Percentiles rank a stretch among this genome's conserved stretches.
Conservation (phyloP, 805 yeast species). For the Spathaspora arborariae region DNA sequence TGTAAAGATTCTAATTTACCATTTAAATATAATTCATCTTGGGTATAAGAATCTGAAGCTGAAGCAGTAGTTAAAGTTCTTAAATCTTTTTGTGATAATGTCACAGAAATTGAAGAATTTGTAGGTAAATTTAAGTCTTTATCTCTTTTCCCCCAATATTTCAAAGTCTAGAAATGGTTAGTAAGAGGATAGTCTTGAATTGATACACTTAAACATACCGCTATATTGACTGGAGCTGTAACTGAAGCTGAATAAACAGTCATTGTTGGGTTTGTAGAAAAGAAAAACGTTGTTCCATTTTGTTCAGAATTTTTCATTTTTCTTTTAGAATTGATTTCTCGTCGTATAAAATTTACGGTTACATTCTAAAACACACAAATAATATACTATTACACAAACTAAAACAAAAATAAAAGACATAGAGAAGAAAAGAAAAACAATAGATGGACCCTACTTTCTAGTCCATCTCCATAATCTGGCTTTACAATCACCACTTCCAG, state of each 20-base stretch:
- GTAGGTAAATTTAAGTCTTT: conserved; percentile 86
- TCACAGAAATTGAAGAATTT: conserved; percentile 92
- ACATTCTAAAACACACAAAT: neutral
- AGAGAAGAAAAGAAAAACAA: neutral
- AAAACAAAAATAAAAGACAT: neutral
- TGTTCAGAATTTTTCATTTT: neutral
- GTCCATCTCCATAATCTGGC: conserved; percentile 96
- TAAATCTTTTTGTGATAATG: conserved; percentile 85
- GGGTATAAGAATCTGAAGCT: conserved; percentile 49
- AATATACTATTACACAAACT: conserved; percentile 1
- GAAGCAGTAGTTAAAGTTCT: conserved; percentile 90
- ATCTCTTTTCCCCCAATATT: conserved; percentile 99
- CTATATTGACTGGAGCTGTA: conserved; percentile 97
- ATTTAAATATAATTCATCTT: conserved; percentile 80
- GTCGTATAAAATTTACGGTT: neutral
- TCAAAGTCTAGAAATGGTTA: conserved; percentile 59
- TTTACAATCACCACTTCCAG: conserved; percentile 96
- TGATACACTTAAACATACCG: no score
- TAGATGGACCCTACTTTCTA: conserved; percentile 24
- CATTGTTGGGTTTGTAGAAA: conserved; percentile 25
- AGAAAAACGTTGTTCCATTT: neutral
- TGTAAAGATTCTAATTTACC: conserved; percentile 75
- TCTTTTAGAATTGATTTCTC: neutral
- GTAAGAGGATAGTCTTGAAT: no score
- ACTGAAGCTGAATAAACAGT: conserved; percentile 68